Conservation (phyloP, 208 protist genomes). For the Leishmania gerbilli region DNA sequence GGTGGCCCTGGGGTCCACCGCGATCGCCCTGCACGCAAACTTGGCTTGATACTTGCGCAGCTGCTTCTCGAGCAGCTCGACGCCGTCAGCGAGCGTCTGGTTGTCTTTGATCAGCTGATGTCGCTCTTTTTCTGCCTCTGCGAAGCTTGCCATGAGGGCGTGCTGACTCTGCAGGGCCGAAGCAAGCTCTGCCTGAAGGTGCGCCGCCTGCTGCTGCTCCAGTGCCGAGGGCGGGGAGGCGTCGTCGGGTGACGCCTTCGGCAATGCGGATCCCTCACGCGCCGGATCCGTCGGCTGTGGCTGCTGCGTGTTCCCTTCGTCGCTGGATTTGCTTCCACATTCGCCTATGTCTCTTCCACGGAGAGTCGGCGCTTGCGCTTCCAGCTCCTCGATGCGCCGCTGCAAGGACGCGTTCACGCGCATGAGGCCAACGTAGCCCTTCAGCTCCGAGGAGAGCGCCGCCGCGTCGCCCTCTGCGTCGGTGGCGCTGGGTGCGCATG, state of each 20-base stretch:
- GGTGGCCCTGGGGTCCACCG: not conserved
- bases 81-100: constrained; percentile 36
- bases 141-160: constrained; percentile 24
- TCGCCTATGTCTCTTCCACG: not conserved
- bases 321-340: not conserved
- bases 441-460: constrained; percentile 43
- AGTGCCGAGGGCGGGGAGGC: constrained; percentile 1
- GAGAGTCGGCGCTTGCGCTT: constrained; percentile 32
- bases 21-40: not conserved
- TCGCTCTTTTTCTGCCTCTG: constrained; percentile 23
- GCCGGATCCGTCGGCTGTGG: not conserved
- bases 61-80: constrained; percentile 30
- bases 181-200: constrained; percentile 18
- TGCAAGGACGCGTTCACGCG: constrained; percentile 57
- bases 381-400: constrained; percentile 34
- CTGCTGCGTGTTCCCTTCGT: not conserved
- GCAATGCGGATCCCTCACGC: not conserved
- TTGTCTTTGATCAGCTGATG: constrained; percentile 37
- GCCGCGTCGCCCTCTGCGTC: constrained; percentile 22
- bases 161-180: constrained; percentile 34
- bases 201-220: constrained; percentile 4
- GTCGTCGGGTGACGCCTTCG: not conserved
- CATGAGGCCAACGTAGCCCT: constrained; percentile 76
- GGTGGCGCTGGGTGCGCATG: not conserved
- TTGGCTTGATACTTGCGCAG: constrained; percentile 15